Evolutionary conservation across 1,139 yeast genomes (phyloP).

Genomic region (Suhomyces guaymorum): DNA sequence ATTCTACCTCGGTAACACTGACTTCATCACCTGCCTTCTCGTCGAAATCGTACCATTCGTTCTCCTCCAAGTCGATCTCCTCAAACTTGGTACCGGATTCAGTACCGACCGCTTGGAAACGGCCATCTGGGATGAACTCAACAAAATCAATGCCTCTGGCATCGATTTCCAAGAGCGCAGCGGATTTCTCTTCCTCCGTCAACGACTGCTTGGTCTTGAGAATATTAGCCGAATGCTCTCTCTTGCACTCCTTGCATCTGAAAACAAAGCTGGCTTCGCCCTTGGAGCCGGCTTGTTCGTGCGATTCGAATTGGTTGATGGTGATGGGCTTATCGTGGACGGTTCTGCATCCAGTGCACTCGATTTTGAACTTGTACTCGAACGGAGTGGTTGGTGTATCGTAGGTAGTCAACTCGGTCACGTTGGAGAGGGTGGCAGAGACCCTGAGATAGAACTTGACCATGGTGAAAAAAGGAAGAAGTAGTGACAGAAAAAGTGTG

Average conservation of each 20-base stretch:
- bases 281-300: constrained; percentile 67
- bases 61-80: constrained; percentile 73
- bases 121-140: constrained; percentile 69
- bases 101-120: constrained; percentile 60
- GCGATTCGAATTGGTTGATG: constrained; percentile 62
- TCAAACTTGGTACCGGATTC: constrained; percentile 54
- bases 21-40: constrained; percentile 82
- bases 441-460: constrained; percentile 50
- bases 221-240: constrained; percentile 42
- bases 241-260: constrained; percentile 68
- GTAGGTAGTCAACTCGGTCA: constrained; percentile 62
- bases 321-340: constrained; percentile 71
- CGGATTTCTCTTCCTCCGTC: constrained; percentile 32
- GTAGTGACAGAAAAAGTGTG: not conserved
- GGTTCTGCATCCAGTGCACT: constrained; percentile 81
- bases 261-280: constrained; percentile 86
- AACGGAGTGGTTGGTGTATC: constrained; percentile 65
- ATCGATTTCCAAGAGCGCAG: constrained; percentile 67
- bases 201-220: constrained; percentile 33
- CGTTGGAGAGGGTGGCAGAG: constrained; percentile 61
- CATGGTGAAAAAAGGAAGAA: constrained; percentile 22
- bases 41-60: constrained; percentile 95
- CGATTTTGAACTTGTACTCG: constrained; percentile 71
- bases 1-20: constrained; percentile 68
- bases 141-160: constrained; percentile 80